Evolutionary conservation across 2,329 filamentous ascomycete species (phyloP).

Genomic region (Ceratocystis alfenasii): DNA sequence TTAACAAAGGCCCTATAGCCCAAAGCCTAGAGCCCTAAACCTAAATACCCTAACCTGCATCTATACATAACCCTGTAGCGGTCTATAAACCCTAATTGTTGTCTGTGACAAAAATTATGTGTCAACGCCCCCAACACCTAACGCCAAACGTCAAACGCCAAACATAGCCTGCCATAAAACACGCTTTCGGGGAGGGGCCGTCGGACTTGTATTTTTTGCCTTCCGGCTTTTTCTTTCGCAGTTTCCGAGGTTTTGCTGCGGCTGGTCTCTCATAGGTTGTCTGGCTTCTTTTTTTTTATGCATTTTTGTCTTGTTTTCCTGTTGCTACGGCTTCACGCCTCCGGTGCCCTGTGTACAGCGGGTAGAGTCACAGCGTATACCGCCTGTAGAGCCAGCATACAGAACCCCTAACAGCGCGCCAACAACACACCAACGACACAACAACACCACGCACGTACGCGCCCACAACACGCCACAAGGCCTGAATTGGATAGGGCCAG

Average conservation of each 20-base stretch:
- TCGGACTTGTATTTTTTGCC: background rate
- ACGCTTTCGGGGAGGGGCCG: background rate
- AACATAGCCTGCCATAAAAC: background rate
- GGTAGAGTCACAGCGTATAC: background rate
- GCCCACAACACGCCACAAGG: background rate
- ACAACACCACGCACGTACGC: background rate
- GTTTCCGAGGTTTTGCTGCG: background rate
- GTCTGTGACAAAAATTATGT: too few species aligned
- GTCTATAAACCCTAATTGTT: too few species aligned
- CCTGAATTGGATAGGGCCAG: background rate
- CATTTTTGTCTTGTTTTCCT: background rate
- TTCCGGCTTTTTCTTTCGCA: background rate
- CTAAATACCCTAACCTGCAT: too few species aligned
- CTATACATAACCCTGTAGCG: accelerated
- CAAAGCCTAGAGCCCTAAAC: too few species aligned
- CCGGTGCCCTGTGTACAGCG: background rate
- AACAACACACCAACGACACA: too few species aligned
- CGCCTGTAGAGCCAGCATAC: background rate
- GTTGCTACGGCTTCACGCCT: background rate
- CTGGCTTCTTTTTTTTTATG: background rate
- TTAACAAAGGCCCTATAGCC: too few species aligned
- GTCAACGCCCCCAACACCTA: too few species aligned
- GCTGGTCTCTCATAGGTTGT: too few species aligned
- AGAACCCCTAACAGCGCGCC: background rate
- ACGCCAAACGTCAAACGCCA: background rate